A percentile compares a stretch with the other conserved stretches of the same genome.
phyloP scores from a whole-genome alignment of 257 asterid species.

The Solanum medicagineum region DNA sequence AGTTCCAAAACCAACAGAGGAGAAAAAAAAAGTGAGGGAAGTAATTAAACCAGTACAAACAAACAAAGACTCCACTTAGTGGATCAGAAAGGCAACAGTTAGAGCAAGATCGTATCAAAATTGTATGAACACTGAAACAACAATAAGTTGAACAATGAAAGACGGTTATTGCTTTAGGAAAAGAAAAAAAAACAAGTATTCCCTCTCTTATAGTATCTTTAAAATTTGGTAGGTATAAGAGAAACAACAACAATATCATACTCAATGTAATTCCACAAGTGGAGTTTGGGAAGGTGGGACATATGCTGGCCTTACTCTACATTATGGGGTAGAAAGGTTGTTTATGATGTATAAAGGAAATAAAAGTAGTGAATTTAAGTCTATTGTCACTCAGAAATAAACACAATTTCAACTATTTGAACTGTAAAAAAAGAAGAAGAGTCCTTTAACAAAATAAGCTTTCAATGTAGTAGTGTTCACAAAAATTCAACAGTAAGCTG shows the following conservation, averaged over 20 bases:
- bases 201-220: not conserved
- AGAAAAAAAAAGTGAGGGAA: not conserved
- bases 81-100: not conserved
- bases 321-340: not conserved
- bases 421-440: not conserved
- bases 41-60: not conserved
- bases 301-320: not conserved
- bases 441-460: not conserved
- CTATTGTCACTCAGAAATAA: not conserved
- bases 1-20: not conserved
- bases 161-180: not conserved
- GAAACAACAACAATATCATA: not conserved
- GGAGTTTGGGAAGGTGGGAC: too few species aligned
- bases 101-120: not conserved
- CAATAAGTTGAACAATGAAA: not conserved
- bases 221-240: not conserved
- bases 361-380: not conserved
- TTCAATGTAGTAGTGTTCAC: not conserved
- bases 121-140: not conserved
- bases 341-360: not conserved
- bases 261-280: too few species aligned
- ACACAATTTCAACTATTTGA: not conserved
- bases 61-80: not conserved
- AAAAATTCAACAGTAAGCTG: not conserved
- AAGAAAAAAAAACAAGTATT: not conserved